phyloP scores from a whole-genome alignment of 2,329 filamentous ascomycete genomes.

The Uncinocarpus reesii region DNA sequence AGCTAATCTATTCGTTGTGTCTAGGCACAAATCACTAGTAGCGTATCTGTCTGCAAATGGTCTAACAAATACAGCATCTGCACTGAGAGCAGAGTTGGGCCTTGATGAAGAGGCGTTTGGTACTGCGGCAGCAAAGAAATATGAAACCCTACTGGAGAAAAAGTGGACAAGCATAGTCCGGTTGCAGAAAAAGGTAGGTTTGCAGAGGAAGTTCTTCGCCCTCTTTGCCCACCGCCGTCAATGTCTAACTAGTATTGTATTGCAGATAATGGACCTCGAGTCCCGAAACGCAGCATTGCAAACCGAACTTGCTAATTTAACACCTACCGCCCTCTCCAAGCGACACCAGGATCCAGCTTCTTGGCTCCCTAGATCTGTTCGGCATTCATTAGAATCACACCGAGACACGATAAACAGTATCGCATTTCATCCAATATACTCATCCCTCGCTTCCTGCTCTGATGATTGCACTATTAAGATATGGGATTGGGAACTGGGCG shows the following conservation, averaged over 20 bases:
- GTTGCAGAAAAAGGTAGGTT: conserved; percentile 80
- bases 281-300: conserved; percentile 62
- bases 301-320: conserved; percentile 69
- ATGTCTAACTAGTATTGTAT: neutral
- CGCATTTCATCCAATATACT: conserved; percentile 87
- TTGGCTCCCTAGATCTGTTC: conserved; percentile 79
- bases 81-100: conserved; percentile 66
- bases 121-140: conserved; percentile 73
- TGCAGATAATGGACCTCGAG: conserved; percentile 86
- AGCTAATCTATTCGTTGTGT: conserved; percentile 3
- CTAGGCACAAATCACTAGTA: conserved; percentile 83
- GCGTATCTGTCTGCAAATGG: conserved; percentile 71
- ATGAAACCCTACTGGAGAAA: conserved; percentile 87
- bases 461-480: conserved; percentile 93
- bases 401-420: conserved; percentile 72
- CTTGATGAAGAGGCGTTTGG: conserved; percentile 61
- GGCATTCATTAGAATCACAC: conserved; percentile 76
- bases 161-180: conserved; percentile 97
- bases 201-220: too few relatives aligned
- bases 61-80: conserved; percentile 57
- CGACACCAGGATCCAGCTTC: conserved; percentile 72
- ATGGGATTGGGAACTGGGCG: conserved; percentile 92
- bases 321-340: conserved; percentile 64
- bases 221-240: too few relatives aligned
- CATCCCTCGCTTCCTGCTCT: conserved; percentile 77